A percentile compares a stretch with the other conserved stretches of the same genome.
Conservation (phyloP, 345 rosid species). For the Rhodamnia argentea region DNA sequence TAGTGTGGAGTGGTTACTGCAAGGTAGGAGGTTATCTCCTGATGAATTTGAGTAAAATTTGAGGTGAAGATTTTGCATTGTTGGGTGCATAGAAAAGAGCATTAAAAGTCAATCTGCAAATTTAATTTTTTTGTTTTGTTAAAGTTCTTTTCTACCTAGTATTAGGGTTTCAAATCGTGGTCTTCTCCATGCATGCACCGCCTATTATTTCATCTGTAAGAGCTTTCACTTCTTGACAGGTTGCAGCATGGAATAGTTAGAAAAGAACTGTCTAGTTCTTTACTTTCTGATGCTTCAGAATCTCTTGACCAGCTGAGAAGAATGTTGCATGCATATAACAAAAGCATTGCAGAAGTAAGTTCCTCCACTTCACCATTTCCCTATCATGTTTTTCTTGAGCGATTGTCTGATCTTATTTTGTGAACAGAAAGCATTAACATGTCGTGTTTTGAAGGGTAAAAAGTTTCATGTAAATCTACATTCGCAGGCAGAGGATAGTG, state of each 20-base stretch:
- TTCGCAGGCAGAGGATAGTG: slow-evolving; percentile 54
- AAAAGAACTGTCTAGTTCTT: slow-evolving; percentile 16
- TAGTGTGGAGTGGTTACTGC: background rate
- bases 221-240: slow-evolving; percentile 1
- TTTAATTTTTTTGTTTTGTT: background rate
- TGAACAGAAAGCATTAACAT: background rate
- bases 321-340: slow-evolving; percentile 46
- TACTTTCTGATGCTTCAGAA: slow-evolving; percentile 37
- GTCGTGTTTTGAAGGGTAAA: background rate
- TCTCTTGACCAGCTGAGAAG: slow-evolving; percentile 36
- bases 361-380: background rate
- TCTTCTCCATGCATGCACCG: background rate
- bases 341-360: slow-evolving; percentile 68
- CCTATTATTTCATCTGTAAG: background rate
- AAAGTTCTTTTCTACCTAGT: background rate
- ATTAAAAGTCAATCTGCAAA: background rate
- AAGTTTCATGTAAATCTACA: background rate
- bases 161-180: background rate
- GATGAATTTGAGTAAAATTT: background rate
- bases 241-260: slow-evolving; percentile 33
- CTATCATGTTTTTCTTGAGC: background rate
- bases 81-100: background rate
- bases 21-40: background rate
- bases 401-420: background rate
- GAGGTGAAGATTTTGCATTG: background rate